Evolutionary conservation across 1,284 basidiomycete genomes (phyloP).

Genomic region (Schizophyllum amplum): DNA sequence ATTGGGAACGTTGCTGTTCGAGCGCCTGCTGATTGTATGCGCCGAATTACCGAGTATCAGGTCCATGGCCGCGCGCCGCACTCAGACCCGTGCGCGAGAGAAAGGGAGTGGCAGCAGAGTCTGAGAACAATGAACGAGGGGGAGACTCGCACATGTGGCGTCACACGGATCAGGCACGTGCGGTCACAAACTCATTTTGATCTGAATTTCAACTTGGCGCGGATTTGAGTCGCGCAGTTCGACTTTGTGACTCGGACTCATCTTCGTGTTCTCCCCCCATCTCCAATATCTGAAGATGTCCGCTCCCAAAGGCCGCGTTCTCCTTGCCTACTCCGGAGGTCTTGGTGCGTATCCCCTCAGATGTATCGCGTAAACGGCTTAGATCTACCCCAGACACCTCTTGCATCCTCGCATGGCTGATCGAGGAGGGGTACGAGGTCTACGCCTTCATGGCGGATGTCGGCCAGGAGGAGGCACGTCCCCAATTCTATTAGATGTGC

Average conservation of each 20-base stretch:
- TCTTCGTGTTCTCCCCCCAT: background rate
- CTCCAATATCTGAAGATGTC: slow-evolving; percentile 5
- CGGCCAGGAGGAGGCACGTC: slow-evolving; percentile 86
- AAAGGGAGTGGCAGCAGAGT: too few species aligned
- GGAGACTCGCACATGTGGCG: too few species aligned
- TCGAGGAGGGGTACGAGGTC: slow-evolving; percentile 97
- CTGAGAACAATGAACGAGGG: background rate
- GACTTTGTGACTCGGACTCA: background rate
- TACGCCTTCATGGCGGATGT: slow-evolving; percentile 99
- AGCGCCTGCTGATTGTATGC: background rate
- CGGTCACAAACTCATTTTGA: background rate
- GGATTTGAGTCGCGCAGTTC: background rate
- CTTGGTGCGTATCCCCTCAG: slow-evolving; percentile 58
- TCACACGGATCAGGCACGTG: background rate
- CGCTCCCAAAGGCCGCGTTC: slow-evolving; percentile 58
- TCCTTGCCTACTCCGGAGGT: slow-evolving; percentile 96
- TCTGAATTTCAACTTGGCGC: background rate
- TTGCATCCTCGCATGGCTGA: slow-evolving; percentile 95
- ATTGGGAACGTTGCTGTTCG: background rate
- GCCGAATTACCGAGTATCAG: background rate
- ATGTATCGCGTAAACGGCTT: too few species aligned
- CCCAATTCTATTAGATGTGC: background rate
- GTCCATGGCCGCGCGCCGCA: background rate
- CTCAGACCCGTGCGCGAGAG: background rate
- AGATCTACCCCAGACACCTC: slow-evolving; percentile 97